These are phyloP conservation scores for Camellia oleifera DNA, from an alignment of 179 eudicot species.

Conservation along the genomic window DNA sequence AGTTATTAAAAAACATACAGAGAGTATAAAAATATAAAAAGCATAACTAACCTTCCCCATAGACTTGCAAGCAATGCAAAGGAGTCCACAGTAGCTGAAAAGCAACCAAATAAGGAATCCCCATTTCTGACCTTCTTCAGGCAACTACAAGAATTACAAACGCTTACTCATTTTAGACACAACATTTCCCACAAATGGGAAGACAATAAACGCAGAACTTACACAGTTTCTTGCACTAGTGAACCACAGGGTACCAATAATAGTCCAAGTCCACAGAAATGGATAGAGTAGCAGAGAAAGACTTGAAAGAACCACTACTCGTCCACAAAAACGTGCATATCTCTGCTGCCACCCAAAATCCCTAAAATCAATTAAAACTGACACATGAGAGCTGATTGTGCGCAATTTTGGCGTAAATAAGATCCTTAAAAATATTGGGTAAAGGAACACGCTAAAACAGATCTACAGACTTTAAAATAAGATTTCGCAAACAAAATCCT, in stretches of 20 bases:
- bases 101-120: constrained; percentile 96
- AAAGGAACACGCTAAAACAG: not conserved
- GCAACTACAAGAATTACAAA: constrained; percentile 58
- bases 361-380: constrained; percentile 34
- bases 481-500: not conserved
- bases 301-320: constrained; percentile 79
- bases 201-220: constrained; percentile 29
- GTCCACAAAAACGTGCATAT: constrained; percentile 87
- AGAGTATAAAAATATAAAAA: not conserved
- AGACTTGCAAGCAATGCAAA: constrained; percentile 76
- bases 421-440: not conserved
- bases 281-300: constrained; percentile 80
- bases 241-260: constrained; percentile 89
- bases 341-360: constrained; percentile 98
- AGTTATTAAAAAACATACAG: not conserved
- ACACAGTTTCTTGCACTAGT: constrained; percentile 74
- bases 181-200: not conserved
- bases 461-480: not conserved
- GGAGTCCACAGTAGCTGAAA: constrained; percentile 91
- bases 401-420: not conserved
- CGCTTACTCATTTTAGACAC: constrained; percentile 11
- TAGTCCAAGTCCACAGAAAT: constrained; percentile 89
- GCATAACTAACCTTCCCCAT: constrained; percentile 59
- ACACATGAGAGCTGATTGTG: not conserved
- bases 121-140: constrained; percentile 96